Conservation (phyloP, 2,329 filamentous ascomycete species). For the Epichloe gansuensis region DNA sequence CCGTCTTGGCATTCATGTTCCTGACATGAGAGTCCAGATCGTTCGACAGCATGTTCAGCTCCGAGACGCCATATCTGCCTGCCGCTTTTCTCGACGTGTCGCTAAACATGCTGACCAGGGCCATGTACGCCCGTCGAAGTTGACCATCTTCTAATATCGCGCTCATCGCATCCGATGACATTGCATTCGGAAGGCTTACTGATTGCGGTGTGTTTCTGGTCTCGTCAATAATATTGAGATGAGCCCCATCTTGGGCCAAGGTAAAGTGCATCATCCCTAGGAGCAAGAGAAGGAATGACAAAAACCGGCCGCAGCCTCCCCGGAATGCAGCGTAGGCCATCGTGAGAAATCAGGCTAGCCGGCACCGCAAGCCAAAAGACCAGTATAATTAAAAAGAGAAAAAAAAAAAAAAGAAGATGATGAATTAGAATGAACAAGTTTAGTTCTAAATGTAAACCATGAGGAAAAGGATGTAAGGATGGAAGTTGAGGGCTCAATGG, state of each 20-base stretch:
- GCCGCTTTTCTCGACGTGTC: conserved; percentile 8
- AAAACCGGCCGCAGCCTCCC: background rate
- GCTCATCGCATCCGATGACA: background rate
- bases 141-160: conserved; percentile 1
- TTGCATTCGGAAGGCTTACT: background rate
- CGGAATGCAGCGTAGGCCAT: background rate
- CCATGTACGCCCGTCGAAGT: conserved; percentile 8
- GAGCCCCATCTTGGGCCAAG: background rate
- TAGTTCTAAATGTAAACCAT: too few relatives aligned
- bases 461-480: too few relatives aligned
- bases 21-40: conserved; percentile 7
- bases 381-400: background rate
- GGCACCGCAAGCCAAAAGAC: background rate
- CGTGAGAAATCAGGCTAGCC: background rate
- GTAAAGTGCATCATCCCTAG: background rate
- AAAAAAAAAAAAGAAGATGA: background rate
- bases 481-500: too few relatives aligned
- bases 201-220: background rate
- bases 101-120: conserved; percentile 8
- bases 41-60: conserved; percentile 6
- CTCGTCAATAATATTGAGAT: background rate
- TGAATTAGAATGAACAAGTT: too few relatives aligned
- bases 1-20: conserved; percentile 6
- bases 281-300: background rate
- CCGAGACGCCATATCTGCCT: conserved; percentile 3